Base-by-base conservation (phyloP, 805 yeast genomes). In the Lipomyces starkeyi region DNA sequence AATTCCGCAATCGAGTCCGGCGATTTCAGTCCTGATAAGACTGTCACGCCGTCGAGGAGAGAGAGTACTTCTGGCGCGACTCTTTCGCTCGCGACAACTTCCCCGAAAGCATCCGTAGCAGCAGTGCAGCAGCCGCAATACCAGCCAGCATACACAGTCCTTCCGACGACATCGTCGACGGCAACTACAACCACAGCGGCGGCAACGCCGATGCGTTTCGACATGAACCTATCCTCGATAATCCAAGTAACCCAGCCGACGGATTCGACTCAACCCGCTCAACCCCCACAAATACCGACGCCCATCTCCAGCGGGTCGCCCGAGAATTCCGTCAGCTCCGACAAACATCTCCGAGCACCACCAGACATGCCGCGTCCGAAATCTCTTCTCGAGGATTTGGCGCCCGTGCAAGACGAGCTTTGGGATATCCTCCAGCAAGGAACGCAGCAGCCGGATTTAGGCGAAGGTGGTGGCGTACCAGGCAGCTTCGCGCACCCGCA, bases 341-440 rank as follows among this genome's bases (percentile, higher is more conserved):
- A 34, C 49, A 34, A 25, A 40, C 27, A 53, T 25, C 56, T 53
- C 14, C 56, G 56, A 13, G 6, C 57, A 27, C 55, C 47, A 9
- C 55, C 47, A 9, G 35, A 59, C 22, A 29, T n/a, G 59, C 34
- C 27, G n/a, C 59, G 43, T 14, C 29, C 49, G 25, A n/a, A 27
- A 8, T 14, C 53, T 3, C 27, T 57, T 2, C 35, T 62, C n/a
- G 65, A 62, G 9, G 65, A 53, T 17, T 55, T 61, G 11, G 58
- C 56, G n/a, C 71, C 71, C 6, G 71, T 68, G 4, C 69, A 68
- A 43, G 68, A 61, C 47, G 71, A 62, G 56, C 62, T 69, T 2
- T 69, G 72, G 72, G 72, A 69, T 59, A 69, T 69, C 25, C 52
- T 69, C 2, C 72, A 69, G 20, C 71, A 68, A 61, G 71, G 71